phyloP scores from a whole-genome alignment of 164 flowering plant genomes.

The Houttuynia cordata region DNA sequence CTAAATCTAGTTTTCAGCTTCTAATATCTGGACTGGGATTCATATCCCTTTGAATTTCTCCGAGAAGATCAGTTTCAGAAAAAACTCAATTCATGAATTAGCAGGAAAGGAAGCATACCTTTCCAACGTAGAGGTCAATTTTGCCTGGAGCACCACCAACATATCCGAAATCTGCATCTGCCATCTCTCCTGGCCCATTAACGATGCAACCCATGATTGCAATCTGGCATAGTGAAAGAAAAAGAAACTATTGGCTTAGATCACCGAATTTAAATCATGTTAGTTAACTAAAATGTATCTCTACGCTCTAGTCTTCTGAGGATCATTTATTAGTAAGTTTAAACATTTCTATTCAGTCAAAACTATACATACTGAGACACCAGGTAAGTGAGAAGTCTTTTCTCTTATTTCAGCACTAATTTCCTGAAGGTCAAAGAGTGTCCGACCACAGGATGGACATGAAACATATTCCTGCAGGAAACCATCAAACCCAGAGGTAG shows the following conservation, averaged over 20 bases:
- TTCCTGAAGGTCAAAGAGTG: constrained; percentile 94
- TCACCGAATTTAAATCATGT: too few relatives aligned
- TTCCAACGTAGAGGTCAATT: constrained; percentile 95
- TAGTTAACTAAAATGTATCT: too few relatives aligned
- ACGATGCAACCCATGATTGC: constrained; percentile 99
- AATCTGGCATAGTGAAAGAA: constrained; percentile 34
- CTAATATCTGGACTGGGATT: too few relatives aligned
- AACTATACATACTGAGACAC: constrained; percentile 62
- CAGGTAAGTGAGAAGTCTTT: constrained; percentile 92
- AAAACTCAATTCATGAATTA: not conserved
- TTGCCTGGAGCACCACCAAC: constrained; percentile 99
- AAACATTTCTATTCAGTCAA: not conserved
- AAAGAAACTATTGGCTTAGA: too few relatives aligned
- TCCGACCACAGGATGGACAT: constrained; percentile 97
- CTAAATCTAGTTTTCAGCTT: too few relatives aligned
- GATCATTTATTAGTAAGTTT: too few relatives aligned
- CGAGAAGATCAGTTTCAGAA: not conserved
- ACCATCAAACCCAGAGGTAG: constrained; percentile 3
- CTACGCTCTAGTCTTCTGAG: too few relatives aligned
- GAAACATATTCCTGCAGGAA: constrained; percentile 89
- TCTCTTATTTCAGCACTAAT: constrained; percentile 92
- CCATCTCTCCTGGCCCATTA: constrained; percentile 99
- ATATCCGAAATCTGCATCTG: constrained; percentile 98
- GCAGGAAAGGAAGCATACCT: constrained; percentile 32
- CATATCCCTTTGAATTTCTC: not conserved